phyloP scores from a whole-genome alignment of 495 filamentous ascomycete species.

The Talaromyces borbonicus region DNA sequence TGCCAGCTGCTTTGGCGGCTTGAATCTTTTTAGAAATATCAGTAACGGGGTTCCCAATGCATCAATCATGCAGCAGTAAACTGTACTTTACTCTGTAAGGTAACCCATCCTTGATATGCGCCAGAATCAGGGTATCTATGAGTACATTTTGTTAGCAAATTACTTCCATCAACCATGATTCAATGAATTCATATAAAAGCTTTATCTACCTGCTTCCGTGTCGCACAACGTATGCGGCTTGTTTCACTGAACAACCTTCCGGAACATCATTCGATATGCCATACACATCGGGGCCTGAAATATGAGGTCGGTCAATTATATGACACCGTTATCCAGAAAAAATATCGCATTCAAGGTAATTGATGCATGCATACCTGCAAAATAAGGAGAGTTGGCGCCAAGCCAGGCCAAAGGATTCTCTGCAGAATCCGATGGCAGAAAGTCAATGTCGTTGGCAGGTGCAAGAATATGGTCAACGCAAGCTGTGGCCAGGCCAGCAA shows the following conservation, averaged over 20 bases:
- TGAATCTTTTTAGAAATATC: slow-evolving; percentile 23
- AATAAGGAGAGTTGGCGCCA: slow-evolving; percentile 46
- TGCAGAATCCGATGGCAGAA: slow-evolving; percentile 17
- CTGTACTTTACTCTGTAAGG: slow-evolving; percentile 35
- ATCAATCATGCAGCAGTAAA: not conserved
- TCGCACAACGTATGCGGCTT: slow-evolving; percentile 42
- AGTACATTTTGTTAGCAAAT: not conserved
- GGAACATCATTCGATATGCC: slow-evolving; percentile 38
- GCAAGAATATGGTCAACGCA: slow-evolving; percentile 12
- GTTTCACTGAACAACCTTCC: slow-evolving; percentile 41
- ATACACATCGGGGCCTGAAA: slow-evolving; percentile 42
- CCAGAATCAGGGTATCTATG: slow-evolving; percentile 33
- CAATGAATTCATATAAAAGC: not conserved
- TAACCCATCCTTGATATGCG: slow-evolving; percentile 42
- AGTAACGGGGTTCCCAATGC: not conserved
- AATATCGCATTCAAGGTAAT: too few species aligned
- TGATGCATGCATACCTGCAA: slow-evolving; percentile 24
- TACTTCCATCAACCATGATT: too few species aligned
- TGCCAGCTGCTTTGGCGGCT: slow-evolving; percentile 14
- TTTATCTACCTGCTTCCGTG: slow-evolving; percentile 42
- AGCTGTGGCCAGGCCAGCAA: not conserved
- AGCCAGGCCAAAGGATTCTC: slow-evolving; percentile 34
- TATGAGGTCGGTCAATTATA: too few species aligned
- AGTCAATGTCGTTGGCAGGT: slow-evolving; percentile 29
- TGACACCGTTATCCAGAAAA: too few species aligned